Evolutionary conservation across 495 filamentous ascomycete species (phyloP), one percentile per base, ranked within the genome.

Genomic region (Xylaria grammica): DNA sequence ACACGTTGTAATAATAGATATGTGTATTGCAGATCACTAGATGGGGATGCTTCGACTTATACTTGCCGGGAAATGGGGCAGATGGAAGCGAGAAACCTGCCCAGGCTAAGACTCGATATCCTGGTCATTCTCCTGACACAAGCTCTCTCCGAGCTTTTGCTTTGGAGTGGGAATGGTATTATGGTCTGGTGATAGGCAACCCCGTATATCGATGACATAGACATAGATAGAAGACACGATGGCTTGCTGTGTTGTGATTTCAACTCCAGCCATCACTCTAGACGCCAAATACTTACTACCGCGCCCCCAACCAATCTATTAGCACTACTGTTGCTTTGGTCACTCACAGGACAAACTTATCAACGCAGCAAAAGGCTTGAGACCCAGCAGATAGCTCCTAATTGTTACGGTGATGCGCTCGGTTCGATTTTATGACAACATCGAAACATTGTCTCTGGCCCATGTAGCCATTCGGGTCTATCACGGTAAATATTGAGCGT

Each of bases 381-480:
- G 11, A 42, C 22, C 13, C 0, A 15, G 15, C 29, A 22, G 26
- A 6, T 6, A 54, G 9, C 22, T 40, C 11, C 5, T 26, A 22
- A 15, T 19, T 1, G 26, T 38, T 20, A 26, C 15, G 30, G 34
- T 19, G 30, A 20, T 53, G 50, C n/a, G 8, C 9, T 53, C 17
- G 11, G 34, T 13, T n/a, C 20, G 9, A 24, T 30, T 55, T 55
- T 20, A 55, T 8, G 22, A 55, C n/a, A 27, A n/a, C 34, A 38
- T 1, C 0, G 11, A 55, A 5, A 10, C 26, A 22, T 26, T 26
- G 34, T 27, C 52, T 40, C 22, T 2, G 5, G 22, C 8, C 7
- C 26, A 55, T 20, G 51, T 40, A n/a, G 34, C 22, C 15, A 22
- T 20, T 30, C 54, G 54, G 54, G 54, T 57, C 24, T 17, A 57